Base-by-base conservation (phyloP, 331 rosid species). In the Malus hybrid region DNA sequence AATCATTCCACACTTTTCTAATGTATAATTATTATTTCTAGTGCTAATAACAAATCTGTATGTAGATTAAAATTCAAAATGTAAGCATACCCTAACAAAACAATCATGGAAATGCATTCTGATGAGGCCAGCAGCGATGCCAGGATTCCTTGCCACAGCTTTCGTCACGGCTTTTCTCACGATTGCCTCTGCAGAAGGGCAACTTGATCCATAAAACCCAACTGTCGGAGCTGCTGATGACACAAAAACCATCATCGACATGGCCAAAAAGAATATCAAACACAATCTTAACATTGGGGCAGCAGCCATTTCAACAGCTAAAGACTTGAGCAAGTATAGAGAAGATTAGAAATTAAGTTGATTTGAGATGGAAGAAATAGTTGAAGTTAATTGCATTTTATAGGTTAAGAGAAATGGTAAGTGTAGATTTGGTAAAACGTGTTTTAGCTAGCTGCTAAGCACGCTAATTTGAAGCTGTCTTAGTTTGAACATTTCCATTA, bases 21-120 rank as follows among this genome's bases (percentile, higher is more conserved):
- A 42, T 42, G 14, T 10, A 42, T 32, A 32, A 32, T 32, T 32
- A 32, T 32, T 10, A 42, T 10, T 42, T 42, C 5, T 42, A 42
- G 48, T 1, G 5, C 48, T 42, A 42, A 42, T 42, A 42, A 42
- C 48, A 42, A 42, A 10, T 42, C 48, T 10, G 14, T 42, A 22
- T 16, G 42, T 50, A 55, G 62, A 64, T 52, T 28, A 16, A 46
- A 16, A 12, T 18, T 10, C 57, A 33, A 15, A 15, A 54, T 10
- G 52, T 13, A 27, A 28, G 52, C 80, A 19, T 78, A 82, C 86
- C 86, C 81, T 79, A 31, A 75, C 80, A 50, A 82, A 83, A 39
- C 83, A 83, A 71, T 83, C 86, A 61, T 83, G 83, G 55, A 66
- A 83, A 71, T 83, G 78, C 76, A 83, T 57, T 71, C 86, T 74